phyloP scores from a whole-genome alignment of 306 rosid species.

The Comarum palustre region DNA sequence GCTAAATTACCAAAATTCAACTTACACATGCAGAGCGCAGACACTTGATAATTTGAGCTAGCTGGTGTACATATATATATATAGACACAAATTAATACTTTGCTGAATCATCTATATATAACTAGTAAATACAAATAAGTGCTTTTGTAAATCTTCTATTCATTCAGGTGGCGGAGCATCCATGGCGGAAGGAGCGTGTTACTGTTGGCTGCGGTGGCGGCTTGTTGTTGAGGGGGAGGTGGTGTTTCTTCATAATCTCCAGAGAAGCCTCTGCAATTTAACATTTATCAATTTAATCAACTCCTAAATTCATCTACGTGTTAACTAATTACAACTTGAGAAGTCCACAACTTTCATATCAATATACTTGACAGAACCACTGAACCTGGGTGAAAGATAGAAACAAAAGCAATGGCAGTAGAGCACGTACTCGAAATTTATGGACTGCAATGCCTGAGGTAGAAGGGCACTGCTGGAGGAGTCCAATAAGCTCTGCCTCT shows the following conservation, averaged over 20 bases:
- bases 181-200: constrained; percentile 45
- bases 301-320: background rate
- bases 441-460: constrained; percentile 41
- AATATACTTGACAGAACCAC: background rate
- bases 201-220: background rate
- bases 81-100: background rate
- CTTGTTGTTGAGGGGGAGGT: background rate
- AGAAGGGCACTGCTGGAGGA: constrained; percentile 20
- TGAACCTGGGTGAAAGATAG: background rate
- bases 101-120: background rate
- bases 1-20: background rate
- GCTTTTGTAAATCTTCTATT: constrained; percentile 18
- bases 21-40: background rate
- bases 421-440: constrained; percentile 39
- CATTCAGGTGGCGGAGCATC: constrained; percentile 51
- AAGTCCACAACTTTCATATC: background rate
- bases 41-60: background rate
- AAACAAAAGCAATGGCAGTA: background rate
- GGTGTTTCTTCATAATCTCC: background rate
- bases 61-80: background rate
- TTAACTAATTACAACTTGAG: background rate
- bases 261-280: constrained; percentile 1
- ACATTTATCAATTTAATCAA: background rate
- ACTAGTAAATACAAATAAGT: background rate
- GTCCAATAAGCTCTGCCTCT: constrained; percentile 25